Evolutionary conservation across 2,329 filamentous ascomycete species (phyloP), one percentile per base, ranked within the genome.

Genomic region (Trichophyton simii): DNA sequence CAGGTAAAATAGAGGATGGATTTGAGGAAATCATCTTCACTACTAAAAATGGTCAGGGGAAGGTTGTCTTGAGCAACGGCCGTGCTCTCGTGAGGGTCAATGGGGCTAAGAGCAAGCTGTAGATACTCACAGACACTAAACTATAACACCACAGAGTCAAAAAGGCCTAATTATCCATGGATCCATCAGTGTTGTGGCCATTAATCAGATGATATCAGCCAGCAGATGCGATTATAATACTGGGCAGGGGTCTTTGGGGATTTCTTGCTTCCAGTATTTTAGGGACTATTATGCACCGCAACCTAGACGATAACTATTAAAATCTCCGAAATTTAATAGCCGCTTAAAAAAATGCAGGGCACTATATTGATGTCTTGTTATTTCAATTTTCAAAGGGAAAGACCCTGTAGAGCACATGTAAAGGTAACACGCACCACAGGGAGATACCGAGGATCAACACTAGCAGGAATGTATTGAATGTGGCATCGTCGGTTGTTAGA

Each of bases 1-100:
- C 83, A 22, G 90, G 90, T 1, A 82, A 81, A 50, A 46, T 66
- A 69, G 77, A 66, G 68, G 81, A 76, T 64, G 86, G 82, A 0
- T 95, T 83, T 75, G 90, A 96, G 75, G 91, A 96, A 73, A 78
- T 96, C 58, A 80, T 89, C 55, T 96, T 96, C 71, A 80, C 86
- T 60, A 89, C 88, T 0, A 82, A 83, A 72, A 85, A 95, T 28
- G 87, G 87, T 68, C 85, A 86, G 36, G 89, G 88, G 36, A 95
- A 94, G 80, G 84, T 91, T 18, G 89, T 89, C 64, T 77, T 96
- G 74, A 94, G 85, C 76, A 96, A 96, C 73, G 91, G 91, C 3
- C 80, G 90, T 62, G 89, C 89, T 28, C 73, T 92, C 71, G 83
- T 96, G 70, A 89, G 83, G 80, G 77, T 83, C 62, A 80, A 80